These are phyloP conservation scores for Plicaturopsis crispa DNA, from an alignment of 768 basidiomycete species.

Conservation along the genomic window DNA sequence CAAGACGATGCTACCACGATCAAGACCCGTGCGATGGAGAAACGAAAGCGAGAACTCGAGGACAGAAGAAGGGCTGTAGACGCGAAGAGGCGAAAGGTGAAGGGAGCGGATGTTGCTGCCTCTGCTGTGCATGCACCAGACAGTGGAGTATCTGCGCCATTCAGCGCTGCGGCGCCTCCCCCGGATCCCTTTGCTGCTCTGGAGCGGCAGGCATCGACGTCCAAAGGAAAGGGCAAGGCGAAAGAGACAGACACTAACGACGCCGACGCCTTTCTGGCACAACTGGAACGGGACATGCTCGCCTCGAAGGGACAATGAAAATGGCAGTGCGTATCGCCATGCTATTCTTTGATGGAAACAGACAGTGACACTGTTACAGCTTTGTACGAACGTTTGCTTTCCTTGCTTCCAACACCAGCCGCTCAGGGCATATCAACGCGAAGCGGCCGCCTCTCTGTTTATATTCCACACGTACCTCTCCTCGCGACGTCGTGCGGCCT, in stretches of 20 bases:
- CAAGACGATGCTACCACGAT: conserved; percentile 22
- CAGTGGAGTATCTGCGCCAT: conserved; percentile 4
- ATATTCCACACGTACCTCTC: conserved; percentile 35
- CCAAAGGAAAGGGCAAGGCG: conserved; percentile 18
- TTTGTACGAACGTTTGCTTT: too few relatives aligned
- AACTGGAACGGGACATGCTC: conserved; percentile 56
- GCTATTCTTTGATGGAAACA: conserved; percentile 2
- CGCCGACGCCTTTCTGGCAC: conserved; percentile 62
- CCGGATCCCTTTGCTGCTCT: conserved; percentile 45
- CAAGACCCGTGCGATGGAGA: conserved; percentile 51
- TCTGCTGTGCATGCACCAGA: conserved; percentile 9
- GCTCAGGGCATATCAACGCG: conserved; percentile 41
- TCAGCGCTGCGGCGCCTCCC: conserved; percentile 1
- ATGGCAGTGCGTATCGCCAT: too few relatives aligned
- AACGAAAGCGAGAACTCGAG: conserved; percentile 68
- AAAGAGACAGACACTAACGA: conserved; percentile 17
- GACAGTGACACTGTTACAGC: conserved; percentile 4
- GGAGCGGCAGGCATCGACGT: conserved; percentile 26
- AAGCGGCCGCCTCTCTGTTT: conserved; percentile 32
- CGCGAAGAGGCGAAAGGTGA: conserved; percentile 58
- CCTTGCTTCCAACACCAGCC: conserved; percentile 32
- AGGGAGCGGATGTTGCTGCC: too few relatives aligned
- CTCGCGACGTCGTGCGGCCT: conserved; percentile 22
- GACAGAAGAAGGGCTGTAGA: conserved; percentile 52
- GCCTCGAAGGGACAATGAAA: too few relatives aligned